A percentile compares a stretch with the other conserved stretches of the same genome.
Conservation (phyloP, 129 eudicot genomes). For the Chrysanthemum seticuspe region DNA sequence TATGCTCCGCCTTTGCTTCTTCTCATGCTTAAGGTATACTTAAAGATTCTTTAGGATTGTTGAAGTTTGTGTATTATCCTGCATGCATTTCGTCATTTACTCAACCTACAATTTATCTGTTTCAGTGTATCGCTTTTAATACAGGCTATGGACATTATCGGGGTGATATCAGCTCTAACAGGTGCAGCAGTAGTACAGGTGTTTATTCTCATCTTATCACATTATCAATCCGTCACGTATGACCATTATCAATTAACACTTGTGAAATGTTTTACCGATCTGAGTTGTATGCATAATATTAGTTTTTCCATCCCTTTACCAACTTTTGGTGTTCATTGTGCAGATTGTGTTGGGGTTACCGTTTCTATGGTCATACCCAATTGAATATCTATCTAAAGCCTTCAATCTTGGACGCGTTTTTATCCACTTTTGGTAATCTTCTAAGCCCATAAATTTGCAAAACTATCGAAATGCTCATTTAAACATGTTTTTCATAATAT, state of each 20-base stretch:
- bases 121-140: conserved; percentile 24
- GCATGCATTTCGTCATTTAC: conserved; percentile 14
- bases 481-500: background rate
- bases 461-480: background rate
- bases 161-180: conserved; percentile 69
- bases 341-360: conserved; percentile 91
- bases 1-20: conserved; percentile 87
- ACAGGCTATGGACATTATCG: conserved; percentile 77
- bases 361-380: conserved; percentile 61
- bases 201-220: conserved; percentile 17
- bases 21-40: conserved; percentile 81
- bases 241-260: background rate
- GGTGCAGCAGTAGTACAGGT: conserved; percentile 98
- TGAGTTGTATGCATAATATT: background rate
- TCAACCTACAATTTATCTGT: conserved; percentile 25
- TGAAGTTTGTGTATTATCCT: conserved; percentile 6
- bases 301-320: background rate
- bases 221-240: background rate
- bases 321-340: conserved; percentile 24
- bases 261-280: background rate
- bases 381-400: conserved; percentile 80
- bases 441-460: conserved; percentile 20
- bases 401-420: conserved; percentile 95
- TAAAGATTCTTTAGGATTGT: background rate
- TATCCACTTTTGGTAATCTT: conserved; percentile 88